Percentiles rank a stretch among this genome's conserved stretches.
These are phyloP conservation scores for Coleophoma cylindrospora DNA, from an alignment of 2,329 filamentous ascomycete genomes.

Conservation along the genomic window DNA sequence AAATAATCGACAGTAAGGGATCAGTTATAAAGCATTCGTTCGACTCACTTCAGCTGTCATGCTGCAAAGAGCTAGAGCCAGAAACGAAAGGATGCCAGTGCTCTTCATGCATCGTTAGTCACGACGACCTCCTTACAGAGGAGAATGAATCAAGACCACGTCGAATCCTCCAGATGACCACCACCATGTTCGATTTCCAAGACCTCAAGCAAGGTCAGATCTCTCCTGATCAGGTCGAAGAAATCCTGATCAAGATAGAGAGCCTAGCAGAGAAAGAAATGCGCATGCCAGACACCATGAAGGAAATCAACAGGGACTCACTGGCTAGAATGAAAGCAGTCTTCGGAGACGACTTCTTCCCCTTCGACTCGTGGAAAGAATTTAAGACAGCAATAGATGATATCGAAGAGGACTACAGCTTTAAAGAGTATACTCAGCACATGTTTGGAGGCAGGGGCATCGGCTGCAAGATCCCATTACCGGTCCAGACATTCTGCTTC, in stretches of 20 bases:
- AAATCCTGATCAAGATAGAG: no score
- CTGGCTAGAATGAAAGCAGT: not conserved
- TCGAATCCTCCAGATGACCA: not conserved
- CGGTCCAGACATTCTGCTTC: conserved; percentile 1
- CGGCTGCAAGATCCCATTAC: not conserved
- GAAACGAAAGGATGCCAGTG: not conserved
- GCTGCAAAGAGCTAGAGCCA: not conserved
- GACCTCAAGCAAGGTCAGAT: no score
- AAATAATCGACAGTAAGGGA: not conserved
- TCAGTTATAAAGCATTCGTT: not conserved
- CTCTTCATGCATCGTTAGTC: not conserved
- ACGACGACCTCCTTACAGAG: no score
- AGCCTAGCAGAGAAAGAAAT: no score
- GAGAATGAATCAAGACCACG: no score
- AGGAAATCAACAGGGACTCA: not conserved
- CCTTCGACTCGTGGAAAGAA: not conserved
- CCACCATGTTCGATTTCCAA: not conserved
- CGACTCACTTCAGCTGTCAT: not conserved
- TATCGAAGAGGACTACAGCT: not conserved
- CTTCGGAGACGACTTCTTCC: not conserved
- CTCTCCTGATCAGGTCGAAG: not conserved
- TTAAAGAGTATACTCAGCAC: not conserved
- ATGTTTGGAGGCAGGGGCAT: not conserved
- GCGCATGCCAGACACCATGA: not conserved
- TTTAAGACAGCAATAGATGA: not conserved